Percentiles rank a stretch among this genome's conserved stretches.
Evolutionary conservation across 2,329 filamentous ascomycete species (phyloP).

Genomic region (Chaetomium strumarium): DNA sequence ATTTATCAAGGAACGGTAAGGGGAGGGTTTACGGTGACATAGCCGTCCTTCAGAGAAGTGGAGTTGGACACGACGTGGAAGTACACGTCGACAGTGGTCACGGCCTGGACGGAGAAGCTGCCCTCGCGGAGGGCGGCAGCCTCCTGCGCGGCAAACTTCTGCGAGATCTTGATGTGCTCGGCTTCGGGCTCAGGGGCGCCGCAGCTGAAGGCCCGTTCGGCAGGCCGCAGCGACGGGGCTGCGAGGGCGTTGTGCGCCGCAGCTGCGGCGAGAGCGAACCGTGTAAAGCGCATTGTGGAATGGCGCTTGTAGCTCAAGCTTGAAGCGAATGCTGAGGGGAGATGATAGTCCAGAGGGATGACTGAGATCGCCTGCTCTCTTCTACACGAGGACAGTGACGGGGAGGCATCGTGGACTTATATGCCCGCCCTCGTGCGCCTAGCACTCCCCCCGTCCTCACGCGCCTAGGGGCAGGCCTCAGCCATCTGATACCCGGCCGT

Average conservation of each 20-base stretch:
- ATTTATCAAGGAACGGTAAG: neutral
- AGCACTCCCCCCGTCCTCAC: neutral
- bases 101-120: slow-evolving; percentile 21
- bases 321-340: slow-evolving; percentile 1
- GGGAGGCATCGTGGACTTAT: neutral
- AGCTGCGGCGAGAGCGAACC: slow-evolving; percentile 15
- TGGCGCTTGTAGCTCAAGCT: no score
- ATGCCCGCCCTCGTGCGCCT: neutral
- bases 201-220: slow-evolving; percentile 20
- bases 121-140: slow-evolving; percentile 18
- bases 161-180: slow-evolving; percentile 23
- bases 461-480: neutral
- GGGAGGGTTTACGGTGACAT: slow-evolving; percentile 29
- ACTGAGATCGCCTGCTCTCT: neutral
- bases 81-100: slow-evolving; percentile 29
- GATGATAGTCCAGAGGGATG: neutral
- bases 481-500: neutral
- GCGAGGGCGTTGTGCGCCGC: slow-evolving; percentile 19
- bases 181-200: slow-evolving; percentile 25
- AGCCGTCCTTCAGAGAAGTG: slow-evolving; percentile 30
- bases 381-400: no score
- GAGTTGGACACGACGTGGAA: slow-evolving; percentile 31
- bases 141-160: slow-evolving; percentile 24
- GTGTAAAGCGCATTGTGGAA: slow-evolving; percentile 21
- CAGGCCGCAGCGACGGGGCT: slow-evolving; percentile 2